Percentiles rank a stretch among this genome's conserved stretches.
These are phyloP conservation scores for Aspergillus cejpii DNA, from an alignment of 2,329 filamentous ascomycete genomes.

Conservation along the genomic window DNA sequence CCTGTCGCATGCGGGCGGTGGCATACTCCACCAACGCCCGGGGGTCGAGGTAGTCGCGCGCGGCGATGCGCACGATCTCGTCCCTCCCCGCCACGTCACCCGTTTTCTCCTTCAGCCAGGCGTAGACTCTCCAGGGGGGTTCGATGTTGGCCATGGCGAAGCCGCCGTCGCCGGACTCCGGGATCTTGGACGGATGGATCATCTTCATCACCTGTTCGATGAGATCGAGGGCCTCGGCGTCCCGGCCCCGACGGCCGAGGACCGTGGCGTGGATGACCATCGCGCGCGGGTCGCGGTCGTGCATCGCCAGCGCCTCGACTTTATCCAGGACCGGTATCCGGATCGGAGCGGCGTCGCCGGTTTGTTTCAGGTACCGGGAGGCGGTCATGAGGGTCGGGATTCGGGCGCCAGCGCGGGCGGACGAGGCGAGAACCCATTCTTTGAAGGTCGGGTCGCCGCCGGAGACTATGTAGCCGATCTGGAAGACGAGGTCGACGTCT, in stretches of 20 bases:
- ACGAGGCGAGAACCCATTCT: slow-evolving; percentile 20
- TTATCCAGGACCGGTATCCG: slow-evolving; percentile 11
- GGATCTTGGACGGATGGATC: slow-evolving; percentile 15
- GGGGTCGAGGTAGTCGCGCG: slow-evolving; percentile 28
- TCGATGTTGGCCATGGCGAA: slow-evolving; percentile 9
- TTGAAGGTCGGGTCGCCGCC: slow-evolving; percentile 1
- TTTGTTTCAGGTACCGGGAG: slow-evolving; percentile 4
- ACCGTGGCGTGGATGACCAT: slow-evolving; percentile 27
- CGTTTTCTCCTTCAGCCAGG: slow-evolving; percentile 14
- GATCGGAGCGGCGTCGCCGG: slow-evolving; percentile 1
- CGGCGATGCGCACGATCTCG: slow-evolving; percentile 23
- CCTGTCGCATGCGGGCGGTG: slow-evolving; percentile 17
- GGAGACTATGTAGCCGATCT: slow-evolving; percentile 17
- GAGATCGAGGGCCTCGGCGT: slow-evolving; percentile 18
- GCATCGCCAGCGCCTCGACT: slow-evolving; percentile 21
- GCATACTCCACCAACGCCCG: slow-evolving; percentile 25
- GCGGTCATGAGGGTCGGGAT: slow-evolving; percentile 16
- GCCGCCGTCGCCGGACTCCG: not conserved
- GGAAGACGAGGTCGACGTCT: slow-evolving; percentile 23
- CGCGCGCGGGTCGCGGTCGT: slow-evolving; percentile 23
- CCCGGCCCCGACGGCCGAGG: slow-evolving; percentile 18
- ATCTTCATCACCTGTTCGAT: slow-evolving; percentile 22
- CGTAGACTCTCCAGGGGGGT: slow-evolving; percentile 28
- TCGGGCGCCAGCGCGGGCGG: slow-evolving; percentile 18
- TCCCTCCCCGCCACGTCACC: slow-evolving; percentile 13